These are phyloP conservation scores for Colletotrichum scovillei DNA, from an alignment of 2,329 filamentous ascomycete species.

Conservation along the genomic window DNA sequence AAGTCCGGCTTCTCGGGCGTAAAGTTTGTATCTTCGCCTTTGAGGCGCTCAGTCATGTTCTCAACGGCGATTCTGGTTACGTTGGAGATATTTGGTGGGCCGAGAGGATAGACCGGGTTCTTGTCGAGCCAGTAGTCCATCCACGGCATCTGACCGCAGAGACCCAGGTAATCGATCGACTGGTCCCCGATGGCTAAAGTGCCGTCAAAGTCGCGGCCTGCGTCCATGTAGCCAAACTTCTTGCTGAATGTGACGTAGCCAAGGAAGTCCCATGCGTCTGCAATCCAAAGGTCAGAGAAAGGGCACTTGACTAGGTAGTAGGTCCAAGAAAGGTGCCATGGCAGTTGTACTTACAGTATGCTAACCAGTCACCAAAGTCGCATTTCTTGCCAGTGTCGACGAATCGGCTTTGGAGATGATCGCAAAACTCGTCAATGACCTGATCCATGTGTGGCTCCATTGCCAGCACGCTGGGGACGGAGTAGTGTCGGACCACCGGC, in stretches of 20 bases:
- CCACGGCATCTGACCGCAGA: constrained; percentile 42
- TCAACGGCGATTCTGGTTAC: constrained; percentile 38
- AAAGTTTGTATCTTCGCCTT: constrained; percentile 25
- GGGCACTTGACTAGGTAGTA: no score
- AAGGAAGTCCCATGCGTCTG: constrained; percentile 47
- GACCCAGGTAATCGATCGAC: constrained; percentile 48
- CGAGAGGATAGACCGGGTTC: constrained; percentile 42
- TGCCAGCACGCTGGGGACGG: no score
- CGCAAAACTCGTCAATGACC: no score
- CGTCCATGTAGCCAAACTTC: constrained; percentile 54
- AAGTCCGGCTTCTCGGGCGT: constrained; percentile 41
- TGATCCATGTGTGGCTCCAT: no score
- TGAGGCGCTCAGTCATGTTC: constrained; percentile 34
- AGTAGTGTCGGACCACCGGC: no score
- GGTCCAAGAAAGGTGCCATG: no score
- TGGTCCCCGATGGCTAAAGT: constrained; percentile 44
- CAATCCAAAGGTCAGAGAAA: no score
- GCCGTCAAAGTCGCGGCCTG: constrained; percentile 49
- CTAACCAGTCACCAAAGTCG: no score
- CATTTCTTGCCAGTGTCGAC: no score
- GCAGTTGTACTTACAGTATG: no score
- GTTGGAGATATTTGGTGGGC: constrained; percentile 39
- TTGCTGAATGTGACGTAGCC: constrained; percentile 53
- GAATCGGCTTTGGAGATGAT: no score
- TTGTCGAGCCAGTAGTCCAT: constrained; percentile 44